Conservation (phyloP, 805 yeast species). For the Suhomyces emberorum region DNA sequence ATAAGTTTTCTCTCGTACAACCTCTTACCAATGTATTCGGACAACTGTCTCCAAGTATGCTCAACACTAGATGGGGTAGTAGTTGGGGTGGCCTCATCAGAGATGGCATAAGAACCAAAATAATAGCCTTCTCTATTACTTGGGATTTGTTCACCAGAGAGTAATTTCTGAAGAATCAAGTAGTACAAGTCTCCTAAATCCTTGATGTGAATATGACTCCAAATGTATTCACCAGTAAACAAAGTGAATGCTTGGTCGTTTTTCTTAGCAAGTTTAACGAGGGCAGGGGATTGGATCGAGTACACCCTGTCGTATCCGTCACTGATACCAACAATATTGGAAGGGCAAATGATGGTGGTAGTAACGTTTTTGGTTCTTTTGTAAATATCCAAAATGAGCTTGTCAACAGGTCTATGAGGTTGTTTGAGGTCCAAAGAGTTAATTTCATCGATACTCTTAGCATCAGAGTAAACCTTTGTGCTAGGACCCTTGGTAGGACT, state of each 20-base stretch:
- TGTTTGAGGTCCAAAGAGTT: conserved; percentile 21
- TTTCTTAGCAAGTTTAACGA: conserved; percentile 16
- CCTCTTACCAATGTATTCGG: conserved; percentile 17
- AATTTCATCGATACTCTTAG: conserved; percentile 21
- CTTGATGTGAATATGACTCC: conserved; percentile 35
- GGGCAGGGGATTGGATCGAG: conserved; percentile 30
- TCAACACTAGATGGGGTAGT: conserved; percentile 14
- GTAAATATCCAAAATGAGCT: conserved; percentile 23
- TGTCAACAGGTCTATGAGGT: conserved; percentile 33
- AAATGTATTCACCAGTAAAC: conserved; percentile 27
- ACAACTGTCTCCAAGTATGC: conserved; percentile 28
- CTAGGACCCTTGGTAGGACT: conserved; percentile 13
- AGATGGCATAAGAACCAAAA: conserved; percentile 22
- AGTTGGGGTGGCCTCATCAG: conserved; percentile 9
- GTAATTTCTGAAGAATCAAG: conserved; percentile 20
- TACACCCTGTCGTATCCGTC: conserved; percentile 26
- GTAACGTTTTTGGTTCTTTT: conserved; percentile 26
- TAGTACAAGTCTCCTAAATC: conserved; percentile 31
- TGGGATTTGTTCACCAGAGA: conserved; percentile 19
- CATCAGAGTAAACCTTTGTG: conserved; percentile 21
- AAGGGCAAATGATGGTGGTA: conserved; percentile 31
- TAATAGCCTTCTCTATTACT: conserved; percentile 33
- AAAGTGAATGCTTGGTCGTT: conserved; percentile 22
- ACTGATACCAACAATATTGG: conserved; percentile 31
- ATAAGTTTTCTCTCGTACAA: conserved; percentile 14